Conservation (phyloP, 495 filamentous ascomycete genomes). For the Cladorrhinum samala region DNA sequence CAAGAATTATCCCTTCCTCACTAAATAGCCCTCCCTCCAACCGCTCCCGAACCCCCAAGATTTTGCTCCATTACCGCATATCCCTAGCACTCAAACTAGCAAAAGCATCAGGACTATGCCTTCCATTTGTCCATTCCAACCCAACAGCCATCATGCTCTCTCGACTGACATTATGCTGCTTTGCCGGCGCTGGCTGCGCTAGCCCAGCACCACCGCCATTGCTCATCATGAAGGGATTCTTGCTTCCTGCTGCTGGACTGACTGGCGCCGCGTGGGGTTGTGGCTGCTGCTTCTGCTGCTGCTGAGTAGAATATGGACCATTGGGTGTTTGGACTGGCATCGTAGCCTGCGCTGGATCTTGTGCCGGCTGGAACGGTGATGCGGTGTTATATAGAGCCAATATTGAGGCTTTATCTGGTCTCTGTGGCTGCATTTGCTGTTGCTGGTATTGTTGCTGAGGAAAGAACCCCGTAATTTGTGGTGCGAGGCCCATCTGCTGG, state of each 20-base stretch:
- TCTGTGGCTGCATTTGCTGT: slow-evolving; percentile 28
- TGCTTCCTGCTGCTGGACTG: slow-evolving; percentile 30
- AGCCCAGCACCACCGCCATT: slow-evolving; percentile 12
- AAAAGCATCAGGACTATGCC: slow-evolving; percentile 96
- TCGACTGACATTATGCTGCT: slow-evolving; percentile 62
- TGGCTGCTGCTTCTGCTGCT: slow-evolving; percentile 18
- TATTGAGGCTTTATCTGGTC: slow-evolving; percentile 72
- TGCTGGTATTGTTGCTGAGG: slow-evolving; percentile 22
- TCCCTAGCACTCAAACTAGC: slow-evolving; percentile 74
- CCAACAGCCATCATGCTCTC: slow-evolving; percentile 79
- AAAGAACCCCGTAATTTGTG: slow-evolving; percentile 17
- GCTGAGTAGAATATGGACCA: slow-evolving; percentile 14
- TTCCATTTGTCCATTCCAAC: slow-evolving; percentile 62
- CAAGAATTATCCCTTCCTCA: not conserved
- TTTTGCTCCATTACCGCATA: slow-evolving; percentile 9
- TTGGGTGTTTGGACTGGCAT: slow-evolving; percentile 17
- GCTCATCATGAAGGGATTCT: slow-evolving; percentile 42
- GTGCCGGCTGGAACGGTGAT: slow-evolving; percentile 45
- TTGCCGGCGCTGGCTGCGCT: slow-evolving; percentile 11
- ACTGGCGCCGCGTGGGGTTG: slow-evolving; percentile 14
- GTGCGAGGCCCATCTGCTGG: slow-evolving; percentile 21
- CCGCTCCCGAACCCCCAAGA: not conserved
- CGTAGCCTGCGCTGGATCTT: slow-evolving; percentile 6
- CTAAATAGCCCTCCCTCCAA: not conserved
- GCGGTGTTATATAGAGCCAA: slow-evolving; percentile 80